phyloP scores from a whole-genome alignment of 2,329 filamentous ascomycete species.

The Botrytis porri region DNA sequence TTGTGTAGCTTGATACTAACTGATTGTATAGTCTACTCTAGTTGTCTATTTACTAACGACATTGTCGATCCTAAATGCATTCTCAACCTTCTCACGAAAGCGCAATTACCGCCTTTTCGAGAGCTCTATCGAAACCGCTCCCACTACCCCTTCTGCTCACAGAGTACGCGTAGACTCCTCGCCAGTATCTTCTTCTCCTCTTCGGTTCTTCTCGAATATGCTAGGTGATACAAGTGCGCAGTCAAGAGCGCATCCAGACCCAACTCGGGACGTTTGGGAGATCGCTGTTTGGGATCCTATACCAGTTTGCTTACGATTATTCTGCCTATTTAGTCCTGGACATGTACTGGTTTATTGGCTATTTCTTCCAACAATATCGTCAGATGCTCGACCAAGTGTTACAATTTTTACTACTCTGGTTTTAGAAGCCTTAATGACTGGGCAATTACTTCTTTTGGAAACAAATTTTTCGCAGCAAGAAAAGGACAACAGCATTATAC shows the following conservation, averaged over 20 bases:
- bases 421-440: slow-evolving; percentile 70
- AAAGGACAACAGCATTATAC: slow-evolving; percentile 80
- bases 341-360: slow-evolving; percentile 90
- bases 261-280: slow-evolving; percentile 88
- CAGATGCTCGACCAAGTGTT: slow-evolving; percentile 79
- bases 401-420: slow-evolving; percentile 81
- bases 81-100: slow-evolving; percentile 77
- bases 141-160: slow-evolving; percentile 79
- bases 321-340: slow-evolving; percentile 88
- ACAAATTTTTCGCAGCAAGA: slow-evolving; percentile 76
- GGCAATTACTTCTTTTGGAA: slow-evolving; percentile 72
- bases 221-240: slow-evolving; percentile 70
- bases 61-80: slow-evolving; percentile 71
- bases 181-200: slow-evolving; percentile 71
- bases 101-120: slow-evolving; percentile 92
- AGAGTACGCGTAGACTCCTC: slow-evolving; percentile 87
- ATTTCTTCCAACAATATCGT: slow-evolving; percentile 72
- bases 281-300: slow-evolving; percentile 90
- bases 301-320: slow-evolving; percentile 75
- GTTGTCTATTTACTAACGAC: slow-evolving; percentile 66
- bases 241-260: slow-evolving; percentile 78
- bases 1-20: slow-evolving; percentile 23
- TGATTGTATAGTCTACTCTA: slow-evolving; percentile 56
- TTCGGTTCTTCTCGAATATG: slow-evolving; percentile 69
- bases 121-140: slow-evolving; percentile 71